Conservation (phyloP, 179 eudicot species). For the Nepenthes alata region DNA sequence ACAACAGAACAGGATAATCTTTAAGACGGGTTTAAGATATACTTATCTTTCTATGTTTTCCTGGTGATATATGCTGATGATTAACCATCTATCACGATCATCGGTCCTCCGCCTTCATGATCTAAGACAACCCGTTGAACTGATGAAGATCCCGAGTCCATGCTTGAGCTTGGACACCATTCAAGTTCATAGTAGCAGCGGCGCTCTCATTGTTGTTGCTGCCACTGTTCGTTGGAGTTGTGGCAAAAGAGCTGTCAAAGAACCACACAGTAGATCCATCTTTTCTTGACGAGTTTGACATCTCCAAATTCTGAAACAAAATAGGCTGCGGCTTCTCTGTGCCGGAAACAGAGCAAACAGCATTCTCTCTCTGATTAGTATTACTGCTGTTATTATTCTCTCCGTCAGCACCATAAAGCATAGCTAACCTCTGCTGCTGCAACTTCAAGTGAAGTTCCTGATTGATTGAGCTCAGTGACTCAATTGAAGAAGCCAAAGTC, state of each 20-base stretch:
- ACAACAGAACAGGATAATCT: too few relatives aligned
- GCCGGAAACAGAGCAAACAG: neutral
- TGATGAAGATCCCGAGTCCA: slow-evolving; percentile 24
- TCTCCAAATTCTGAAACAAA: slow-evolving; percentile 47
- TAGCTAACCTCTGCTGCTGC: slow-evolving; percentile 55
- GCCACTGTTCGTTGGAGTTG: slow-evolving; percentile 17
- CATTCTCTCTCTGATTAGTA: slow-evolving; percentile 16
- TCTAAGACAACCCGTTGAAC: slow-evolving; percentile 20
- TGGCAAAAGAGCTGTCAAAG: slow-evolving; percentile 19
- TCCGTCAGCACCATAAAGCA: slow-evolving; percentile 22
- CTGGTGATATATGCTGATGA: too few relatives aligned
- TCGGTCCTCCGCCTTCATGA: too few relatives aligned
- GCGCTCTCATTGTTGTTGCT: slow-evolving; percentile 17
- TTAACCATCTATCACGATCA: too few relatives aligned
- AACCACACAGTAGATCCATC: slow-evolving; percentile 35
- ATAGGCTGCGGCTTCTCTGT: slow-evolving; percentile 33
- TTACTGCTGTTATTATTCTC: neutral
- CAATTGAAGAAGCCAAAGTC: slow-evolving; percentile 46
- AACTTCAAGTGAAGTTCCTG: slow-evolving; percentile 86
- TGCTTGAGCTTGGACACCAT: slow-evolving; percentile 37
- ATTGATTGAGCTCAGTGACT: slow-evolving; percentile 74
- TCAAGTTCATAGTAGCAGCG: slow-evolving; percentile 11
- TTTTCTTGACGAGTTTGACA: slow-evolving; percentile 20
- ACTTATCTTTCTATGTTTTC: too few relatives aligned
- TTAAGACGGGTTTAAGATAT: too few relatives aligned